A percentile compares a stretch with the other conserved stretches of the same genome.
Evolutionary conservation across 768 basidiomycete genomes (phyloP).

Genomic region (Cystofilobasidium bisporidii): DNA sequence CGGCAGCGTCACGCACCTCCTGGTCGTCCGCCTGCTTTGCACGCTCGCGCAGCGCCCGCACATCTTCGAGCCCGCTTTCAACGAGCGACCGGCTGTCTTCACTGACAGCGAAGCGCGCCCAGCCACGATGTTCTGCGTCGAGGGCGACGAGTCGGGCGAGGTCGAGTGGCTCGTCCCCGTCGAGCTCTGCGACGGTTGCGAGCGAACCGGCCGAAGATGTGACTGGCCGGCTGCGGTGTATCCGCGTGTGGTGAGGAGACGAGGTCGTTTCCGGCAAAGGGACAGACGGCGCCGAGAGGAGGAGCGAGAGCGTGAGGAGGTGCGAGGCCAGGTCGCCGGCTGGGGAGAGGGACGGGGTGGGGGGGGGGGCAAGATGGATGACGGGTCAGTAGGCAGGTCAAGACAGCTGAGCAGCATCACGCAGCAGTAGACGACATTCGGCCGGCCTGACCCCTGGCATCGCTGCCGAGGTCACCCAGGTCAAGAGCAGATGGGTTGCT

Average conservation of each 20-base stretch:
- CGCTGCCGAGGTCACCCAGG: no score
- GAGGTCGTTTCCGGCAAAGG: background rate
- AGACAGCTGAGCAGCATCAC: background rate
- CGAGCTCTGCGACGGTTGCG: slow-evolving; percentile 43
- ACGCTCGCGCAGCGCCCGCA: slow-evolving; percentile 8
- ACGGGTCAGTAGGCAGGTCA: background rate
- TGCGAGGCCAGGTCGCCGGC: slow-evolving; percentile 16
- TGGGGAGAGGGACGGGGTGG: background rate
- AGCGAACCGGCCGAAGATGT: slow-evolving; percentile 48
- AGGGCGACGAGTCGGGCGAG: slow-evolving; percentile 35
- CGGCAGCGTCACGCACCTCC: slow-evolving; percentile 31
- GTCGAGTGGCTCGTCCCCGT: slow-evolving; percentile 45
- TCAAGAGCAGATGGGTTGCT: no score
- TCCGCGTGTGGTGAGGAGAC: slow-evolving; percentile 41
- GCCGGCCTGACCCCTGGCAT: no score
- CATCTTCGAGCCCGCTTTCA: slow-evolving; percentile 11
- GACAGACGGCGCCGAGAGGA: slow-evolving; percentile 1
- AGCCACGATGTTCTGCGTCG: slow-evolving; percentile 52
- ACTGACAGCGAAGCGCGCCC: slow-evolving; percentile 33
- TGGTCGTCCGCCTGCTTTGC: slow-evolving; percentile 26
- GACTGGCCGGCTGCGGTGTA: slow-evolving; percentile 60
- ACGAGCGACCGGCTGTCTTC: slow-evolving; percentile 10
- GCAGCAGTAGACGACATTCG: no score
- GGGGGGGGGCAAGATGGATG: background rate
- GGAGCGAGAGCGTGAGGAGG: slow-evolving; percentile 21